Conservation (phyloP, 352 stramenopile genomes). For the Pythium oligandrum region DNA sequence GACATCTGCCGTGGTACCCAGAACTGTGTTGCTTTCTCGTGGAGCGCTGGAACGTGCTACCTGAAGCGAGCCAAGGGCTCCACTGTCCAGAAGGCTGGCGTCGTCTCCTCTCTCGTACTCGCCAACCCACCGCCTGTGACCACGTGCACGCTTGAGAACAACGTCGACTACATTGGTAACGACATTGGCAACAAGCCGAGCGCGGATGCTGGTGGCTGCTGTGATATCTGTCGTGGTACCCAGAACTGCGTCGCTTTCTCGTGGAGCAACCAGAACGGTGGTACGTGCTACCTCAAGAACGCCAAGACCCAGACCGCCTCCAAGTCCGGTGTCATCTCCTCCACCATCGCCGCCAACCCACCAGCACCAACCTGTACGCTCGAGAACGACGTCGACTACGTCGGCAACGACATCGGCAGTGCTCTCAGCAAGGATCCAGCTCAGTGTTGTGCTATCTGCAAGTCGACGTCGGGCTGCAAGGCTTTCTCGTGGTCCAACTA, state of each 20-base stretch:
- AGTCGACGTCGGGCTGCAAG: conserved; percentile 5
- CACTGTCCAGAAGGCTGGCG: no score
- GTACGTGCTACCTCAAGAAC: conserved; percentile 35
- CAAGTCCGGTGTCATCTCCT: not conserved
- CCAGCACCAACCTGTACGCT: not conserved
- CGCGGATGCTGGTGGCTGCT: conserved; percentile 7
- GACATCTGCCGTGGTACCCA: no score
- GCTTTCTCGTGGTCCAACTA: conserved; percentile 20
- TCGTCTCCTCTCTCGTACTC: no score
- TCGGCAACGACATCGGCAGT: conserved; percentile 9
- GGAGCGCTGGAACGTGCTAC: conserved; percentile 15
- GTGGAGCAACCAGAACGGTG: conserved; percentile 17
- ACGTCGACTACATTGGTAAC: conserved; percentile 21
- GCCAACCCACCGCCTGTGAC: no score
- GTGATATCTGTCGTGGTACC: no score
- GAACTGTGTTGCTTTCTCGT: conserved; percentile 2
- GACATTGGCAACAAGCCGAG: conserved; percentile 10
- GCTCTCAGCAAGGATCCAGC: not conserved
- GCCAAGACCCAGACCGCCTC: not conserved
- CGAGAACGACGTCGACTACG: conserved; percentile 9
- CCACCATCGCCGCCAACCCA: not conserved
- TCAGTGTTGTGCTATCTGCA: conserved; percentile 7
- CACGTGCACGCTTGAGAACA: no score
- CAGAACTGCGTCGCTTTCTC: conserved; percentile 15
- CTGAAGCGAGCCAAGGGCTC: no score